phyloP scores from a whole-genome alignment of 257 asterid genomes.

The Solanum appendiculatum region DNA sequence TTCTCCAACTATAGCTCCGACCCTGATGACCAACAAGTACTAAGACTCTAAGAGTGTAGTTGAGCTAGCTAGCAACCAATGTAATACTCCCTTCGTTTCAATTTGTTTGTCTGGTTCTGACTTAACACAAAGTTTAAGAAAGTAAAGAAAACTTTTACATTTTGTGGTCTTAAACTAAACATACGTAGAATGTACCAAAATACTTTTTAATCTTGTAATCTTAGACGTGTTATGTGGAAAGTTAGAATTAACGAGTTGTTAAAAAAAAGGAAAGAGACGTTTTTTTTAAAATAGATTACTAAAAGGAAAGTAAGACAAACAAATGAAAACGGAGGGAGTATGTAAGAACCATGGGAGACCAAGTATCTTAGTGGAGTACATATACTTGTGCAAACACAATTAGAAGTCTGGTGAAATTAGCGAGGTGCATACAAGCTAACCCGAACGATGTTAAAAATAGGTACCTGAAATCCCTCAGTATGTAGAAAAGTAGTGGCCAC shows the following conservation, averaged over 20 bases:
- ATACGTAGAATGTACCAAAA: neutral
- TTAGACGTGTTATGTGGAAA: neutral
- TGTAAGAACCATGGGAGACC: neutral
- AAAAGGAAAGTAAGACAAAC: neutral
- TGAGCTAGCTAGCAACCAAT: neutral
- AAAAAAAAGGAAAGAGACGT: neutral
- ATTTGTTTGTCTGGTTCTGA: neutral
- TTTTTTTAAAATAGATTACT: too few species aligned
- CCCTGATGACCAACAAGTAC: neutral
- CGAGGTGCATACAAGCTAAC: neutral
- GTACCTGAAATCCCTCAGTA: conserved; percentile 6
- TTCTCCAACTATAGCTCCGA: neutral
- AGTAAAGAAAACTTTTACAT: neutral
- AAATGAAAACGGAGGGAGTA: neutral
- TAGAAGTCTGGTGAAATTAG: neutral
- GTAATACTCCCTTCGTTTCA: neutral
- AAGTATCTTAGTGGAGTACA: neutral
- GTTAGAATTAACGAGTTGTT: too few species aligned
- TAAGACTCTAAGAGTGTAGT: too few species aligned
- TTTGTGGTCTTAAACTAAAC: neutral
- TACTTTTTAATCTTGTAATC: neutral
- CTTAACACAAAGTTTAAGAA: neutral
- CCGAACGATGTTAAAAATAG: neutral
- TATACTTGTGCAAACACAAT: neutral
- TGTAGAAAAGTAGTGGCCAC: conserved; percentile 15